Conservation (phyloP, 129 eudicot genomes). For the Cynara cardunculus region DNA sequence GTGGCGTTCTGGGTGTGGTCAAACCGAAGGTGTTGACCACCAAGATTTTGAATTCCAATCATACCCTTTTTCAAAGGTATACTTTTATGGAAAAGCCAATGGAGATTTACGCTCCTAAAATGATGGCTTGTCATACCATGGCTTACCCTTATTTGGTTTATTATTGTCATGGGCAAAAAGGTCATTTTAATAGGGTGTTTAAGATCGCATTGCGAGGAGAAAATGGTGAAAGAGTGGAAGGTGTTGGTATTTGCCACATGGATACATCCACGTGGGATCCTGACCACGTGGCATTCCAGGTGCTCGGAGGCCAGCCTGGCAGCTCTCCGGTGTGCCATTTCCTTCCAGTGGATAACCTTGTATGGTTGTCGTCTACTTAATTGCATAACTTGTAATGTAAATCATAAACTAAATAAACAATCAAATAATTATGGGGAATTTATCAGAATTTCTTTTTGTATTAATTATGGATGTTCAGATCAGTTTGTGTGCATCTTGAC, state of each 20-base stretch:
- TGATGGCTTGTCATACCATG: constrained; percentile 58
- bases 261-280: constrained; percentile 57
- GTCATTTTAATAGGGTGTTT: constrained; percentile 29
- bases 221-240: constrained; percentile 54
- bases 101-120: constrained; percentile 27
- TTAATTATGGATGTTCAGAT: too few relatives aligned
- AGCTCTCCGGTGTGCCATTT: constrained; percentile 65
- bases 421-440: too few relatives aligned
- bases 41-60: constrained; percentile 13
- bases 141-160: constrained; percentile 74
- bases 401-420: too few relatives aligned
- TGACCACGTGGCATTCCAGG: constrained; percentile 45
- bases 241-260: constrained; percentile 60
- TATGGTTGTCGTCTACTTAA: constrained; percentile 43
- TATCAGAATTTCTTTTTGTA: too few relatives aligned
- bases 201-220: constrained; percentile 42
- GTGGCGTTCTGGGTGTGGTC: constrained; percentile 26
- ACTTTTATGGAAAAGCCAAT: constrained; percentile 40
- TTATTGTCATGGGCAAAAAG: constrained; percentile 58
- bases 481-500: too few relatives aligned
- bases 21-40: constrained; percentile 39
- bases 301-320: constrained; percentile 45
- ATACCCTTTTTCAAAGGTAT: constrained; percentile 39
- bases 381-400: background rate
- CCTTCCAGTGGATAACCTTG: constrained; percentile 57